Base-by-base conservation (phyloP, 1,284 basidiomycete genomes). In the Violaceomyces palustris region DNA sequence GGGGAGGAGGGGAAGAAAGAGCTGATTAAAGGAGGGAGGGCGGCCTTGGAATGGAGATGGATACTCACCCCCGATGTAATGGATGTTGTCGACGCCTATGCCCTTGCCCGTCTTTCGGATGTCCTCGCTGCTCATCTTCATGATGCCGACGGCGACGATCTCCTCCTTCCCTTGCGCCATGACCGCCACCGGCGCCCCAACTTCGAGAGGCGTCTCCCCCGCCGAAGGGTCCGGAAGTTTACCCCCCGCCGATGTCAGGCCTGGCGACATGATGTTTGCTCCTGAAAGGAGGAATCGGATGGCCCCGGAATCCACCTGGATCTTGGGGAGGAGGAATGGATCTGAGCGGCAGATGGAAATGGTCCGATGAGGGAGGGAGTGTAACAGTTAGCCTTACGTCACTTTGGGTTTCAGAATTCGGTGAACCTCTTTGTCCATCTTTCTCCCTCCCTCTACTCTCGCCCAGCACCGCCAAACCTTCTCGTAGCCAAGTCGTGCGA, bases 161-260 rank as follows among this genome's bases (percentile, higher is more conserved):
- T 90, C 83, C 57, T 92, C 86, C 75, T 99, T 99, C n/a, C 92
- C 93, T 75, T 98, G 91, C 14, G 91, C 89, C 61, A 85, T 80
- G 45, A 99, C 85, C 1, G 87, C 88, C 12, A 99, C 90, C 11
- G 87, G 79, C 1, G 80, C 78, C 9, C 82, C 83, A 34, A 82
- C 80, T 14, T 83, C 79, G 28, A 97, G 76, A 1, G 82, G 84
- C 25, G 76, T 76, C 25, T 85, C 83, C 19, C 81, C 75, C 34
- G 53, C 41, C 21, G 40, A 42, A 22, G 61, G 59, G 6, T 88
- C 82, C 0, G 93, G 92, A 0, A 98, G 82, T 61, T 81, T 80
- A 12, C 92, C 94, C 12, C 93, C 94, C 30, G 83, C 79, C 22
- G 92, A 96, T 18, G 91, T 91, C 44, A 99, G 78, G 9, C 94